Evolutionary conservation across 2,329 filamentous ascomycete genomes (phyloP), one percentile per base, ranked within the genome.

Genomic region (Clarireedia homoeocarpa): DNA sequence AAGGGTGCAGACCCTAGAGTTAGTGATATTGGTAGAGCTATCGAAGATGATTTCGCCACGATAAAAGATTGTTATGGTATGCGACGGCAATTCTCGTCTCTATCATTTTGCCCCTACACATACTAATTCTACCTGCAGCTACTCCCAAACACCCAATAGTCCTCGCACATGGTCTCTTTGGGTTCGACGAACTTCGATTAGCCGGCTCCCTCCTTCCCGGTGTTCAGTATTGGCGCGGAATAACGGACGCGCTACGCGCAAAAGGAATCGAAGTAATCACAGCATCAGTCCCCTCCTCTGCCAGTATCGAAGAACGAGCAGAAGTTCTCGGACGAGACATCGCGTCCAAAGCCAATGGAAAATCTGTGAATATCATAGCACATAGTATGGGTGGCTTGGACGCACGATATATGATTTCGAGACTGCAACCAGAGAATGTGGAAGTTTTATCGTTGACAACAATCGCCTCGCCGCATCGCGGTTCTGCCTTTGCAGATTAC

Each of bases 291-390:
- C 83, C 83, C 4, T 77, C 83, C 10, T 81, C 80, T 3, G 77
- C 77, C 39, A 81, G 76, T 56, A 85, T 86, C 65, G 77, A 81
- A 68, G 74, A 79, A 58, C 78, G 83, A 55, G 83, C 83, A 26
- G 75, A 76, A 57, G 76, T 76, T 62, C 75, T 86, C n/a, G 75
- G 76, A 34, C 65, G 72, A 60, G 75, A 80, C 59, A 84, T 86
- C 57, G 74, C 74, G 48, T 64, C 70, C 23, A 70, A 65, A 53
- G 74, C 77, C 1, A 63, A 69, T 23, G 75, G 74, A 17, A 73
- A 71, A 58, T 81, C 84, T 51, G 89, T 96, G 61, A 89, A 89
- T 67, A 88, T 96, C 58, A 77, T 91, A 20, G 82, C 82, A 42
- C 87, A 91, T 71, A 81, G 77, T 62, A 85, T 85, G 82, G 82